Percentiles rank a stretch among this genome's conserved stretches.
Conservation (phyloP, 148 eudicot genomes). For the Suaeda aralocaspica region DNA sequence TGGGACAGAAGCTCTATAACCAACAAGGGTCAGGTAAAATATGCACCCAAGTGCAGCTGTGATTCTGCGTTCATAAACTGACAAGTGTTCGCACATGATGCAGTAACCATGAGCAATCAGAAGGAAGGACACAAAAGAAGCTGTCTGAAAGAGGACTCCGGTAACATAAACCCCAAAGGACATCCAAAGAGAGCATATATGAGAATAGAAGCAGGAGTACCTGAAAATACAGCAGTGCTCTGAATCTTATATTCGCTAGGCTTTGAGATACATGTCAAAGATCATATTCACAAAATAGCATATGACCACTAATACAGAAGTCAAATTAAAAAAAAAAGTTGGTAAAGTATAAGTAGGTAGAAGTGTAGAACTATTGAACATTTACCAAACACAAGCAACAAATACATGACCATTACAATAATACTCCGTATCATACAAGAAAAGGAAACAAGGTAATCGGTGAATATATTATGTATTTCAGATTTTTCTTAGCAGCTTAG, state of each 20-base stretch:
- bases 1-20: constrained; percentile 88
- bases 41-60: constrained; percentile 74
- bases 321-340: neutral
- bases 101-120: constrained; percentile 92
- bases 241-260: neutral
- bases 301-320: neutral
- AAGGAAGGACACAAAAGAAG: constrained; percentile 76
- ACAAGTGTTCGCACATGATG: constrained; percentile 82
- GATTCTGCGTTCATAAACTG: constrained; percentile 61
- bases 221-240: constrained; percentile 30
- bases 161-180: constrained; percentile 90
- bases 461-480: neutral
- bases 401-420: neutral
- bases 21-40: constrained; percentile 87
- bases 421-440: too few relatives aligned
- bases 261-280: neutral
- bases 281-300: neutral
- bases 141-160: constrained; percentile 84
- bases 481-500: neutral
- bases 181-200: constrained; percentile 88
- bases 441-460: neutral
- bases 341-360: neutral
- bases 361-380: neutral
- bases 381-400: constrained; percentile 7
- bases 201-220: constrained; percentile 81